phyloP scores from a whole-genome alignment of 768 basidiomycete species.

The Boletus rex-veris region DNA sequence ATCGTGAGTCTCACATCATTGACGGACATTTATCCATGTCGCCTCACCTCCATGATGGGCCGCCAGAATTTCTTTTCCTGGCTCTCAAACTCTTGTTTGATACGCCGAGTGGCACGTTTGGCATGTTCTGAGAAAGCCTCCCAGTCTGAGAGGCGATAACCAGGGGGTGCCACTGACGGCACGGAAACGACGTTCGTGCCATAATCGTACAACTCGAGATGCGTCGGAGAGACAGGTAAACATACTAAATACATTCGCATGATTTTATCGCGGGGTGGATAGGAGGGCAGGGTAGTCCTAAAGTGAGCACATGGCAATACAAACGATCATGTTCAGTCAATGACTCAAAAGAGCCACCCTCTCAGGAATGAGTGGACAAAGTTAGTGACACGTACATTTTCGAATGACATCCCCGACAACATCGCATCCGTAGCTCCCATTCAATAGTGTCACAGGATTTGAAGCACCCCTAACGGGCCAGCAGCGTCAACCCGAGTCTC shows the following conservation, averaged over 20 bases:
- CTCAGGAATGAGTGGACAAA: too few relatives aligned
- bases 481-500: too few relatives aligned
- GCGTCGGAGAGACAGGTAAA: neutral
- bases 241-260: neutral
- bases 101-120: neutral
- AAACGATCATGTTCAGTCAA: too few relatives aligned
- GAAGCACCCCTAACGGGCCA: neutral
- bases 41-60: neutral
- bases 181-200: too few relatives aligned
- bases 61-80: neutral
- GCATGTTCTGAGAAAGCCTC: neutral
- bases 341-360: too few relatives aligned
- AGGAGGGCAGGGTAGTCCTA: too few relatives aligned
- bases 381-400: too few relatives aligned
- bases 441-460: neutral
- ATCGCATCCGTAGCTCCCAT: neutral
- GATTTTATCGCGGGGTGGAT: too few relatives aligned
- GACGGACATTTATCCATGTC: neutral
- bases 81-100: neutral
- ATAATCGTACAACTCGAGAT: neutral
- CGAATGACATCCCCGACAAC: neutral
- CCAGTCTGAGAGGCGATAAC: neutral
- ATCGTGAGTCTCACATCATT: neutral
- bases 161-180: too few relatives aligned
- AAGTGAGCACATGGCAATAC: too few relatives aligned